A percentile compares a stretch with the other conserved stretches of the same genome.
phyloP scores from a whole-genome alignment of 1,284 basidiomycete genomes.

The Thelephora terrestris region DNA sequence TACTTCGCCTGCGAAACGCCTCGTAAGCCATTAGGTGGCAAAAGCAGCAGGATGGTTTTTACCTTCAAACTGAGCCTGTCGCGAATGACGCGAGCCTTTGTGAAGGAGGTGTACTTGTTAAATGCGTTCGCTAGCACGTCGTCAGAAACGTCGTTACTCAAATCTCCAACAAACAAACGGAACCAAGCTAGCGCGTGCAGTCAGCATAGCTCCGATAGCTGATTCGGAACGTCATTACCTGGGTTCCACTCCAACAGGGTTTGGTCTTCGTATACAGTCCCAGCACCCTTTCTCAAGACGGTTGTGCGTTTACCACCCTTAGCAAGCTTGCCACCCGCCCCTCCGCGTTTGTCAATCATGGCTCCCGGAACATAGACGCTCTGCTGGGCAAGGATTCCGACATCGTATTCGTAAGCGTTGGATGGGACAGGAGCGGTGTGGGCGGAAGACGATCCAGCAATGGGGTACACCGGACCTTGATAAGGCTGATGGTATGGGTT shows the following conservation, averaged over 20 bases:
- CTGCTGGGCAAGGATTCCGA: conserved; percentile 78
- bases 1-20: conserved; percentile 69
- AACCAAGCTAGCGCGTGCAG: conserved; percentile 72
- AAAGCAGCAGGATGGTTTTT: conserved; percentile 5
- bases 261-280: conserved; percentile 97
- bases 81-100: conserved; percentile 90
- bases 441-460: conserved; percentile 52
- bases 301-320: conserved; percentile 92
- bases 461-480: conserved; percentile 60
- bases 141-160: conserved; percentile 97
- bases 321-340: conserved; percentile 72
- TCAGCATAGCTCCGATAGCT: conserved; percentile 9
- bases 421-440: conserved; percentile 73
- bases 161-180: conserved; percentile 93
- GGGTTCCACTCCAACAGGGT: conserved; percentile 97
- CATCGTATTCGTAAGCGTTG: conserved; percentile 86
- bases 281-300: conserved; percentile 89
- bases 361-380: conserved; percentile 84
- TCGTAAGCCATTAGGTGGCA: neutral
- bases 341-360: conserved; percentile 77
- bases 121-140: conserved; percentile 90
- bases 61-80: conserved; percentile 88
- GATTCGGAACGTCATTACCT: conserved; percentile 39
- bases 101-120: conserved; percentile 85
- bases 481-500: conserved; percentile 75